Evolutionary conservation across 345 rosid genomes (phyloP).

Genomic region (Brassica carinata): DNA sequence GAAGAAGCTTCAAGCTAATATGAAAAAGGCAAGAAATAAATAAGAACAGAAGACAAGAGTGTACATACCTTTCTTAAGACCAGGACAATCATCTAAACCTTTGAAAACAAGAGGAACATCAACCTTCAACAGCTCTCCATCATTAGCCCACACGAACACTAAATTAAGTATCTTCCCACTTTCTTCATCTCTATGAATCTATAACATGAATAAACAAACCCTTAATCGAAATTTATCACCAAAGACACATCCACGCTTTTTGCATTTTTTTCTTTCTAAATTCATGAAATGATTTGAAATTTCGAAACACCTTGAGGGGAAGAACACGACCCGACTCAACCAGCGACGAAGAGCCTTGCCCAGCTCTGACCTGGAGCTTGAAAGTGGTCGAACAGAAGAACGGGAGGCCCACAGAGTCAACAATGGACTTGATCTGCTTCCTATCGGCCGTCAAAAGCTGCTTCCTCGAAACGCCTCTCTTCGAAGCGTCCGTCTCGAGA

Average conservation of each 20-base stretch:
- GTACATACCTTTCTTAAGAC: slow-evolving; percentile 71
- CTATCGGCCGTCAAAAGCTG: slow-evolving; percentile 66
- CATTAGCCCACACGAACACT: slow-evolving; percentile 91
- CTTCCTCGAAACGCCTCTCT: slow-evolving; percentile 57
- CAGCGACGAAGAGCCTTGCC: slow-evolving; percentile 64
- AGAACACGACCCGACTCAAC: slow-evolving; percentile 79
- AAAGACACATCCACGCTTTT: neutral
- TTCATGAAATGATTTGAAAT: neutral
- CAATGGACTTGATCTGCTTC: slow-evolving; percentile 69
- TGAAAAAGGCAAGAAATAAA: too few relatives aligned
- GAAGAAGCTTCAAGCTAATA: neutral
- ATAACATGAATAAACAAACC: neutral
- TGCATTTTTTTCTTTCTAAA: neutral
- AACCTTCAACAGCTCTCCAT: slow-evolving; percentile 70
- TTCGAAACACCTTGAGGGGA: slow-evolving; percentile 64
- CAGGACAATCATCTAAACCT: slow-evolving; percentile 75
- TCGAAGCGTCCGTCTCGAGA: slow-evolving; percentile 45
- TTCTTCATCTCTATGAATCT: slow-evolving; percentile 85
- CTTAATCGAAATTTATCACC: neutral
- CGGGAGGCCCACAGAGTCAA: slow-evolving; percentile 61
- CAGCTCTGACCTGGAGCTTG: slow-evolving; percentile 77
- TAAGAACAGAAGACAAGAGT: too few relatives aligned
- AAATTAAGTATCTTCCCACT: slow-evolving; percentile 79
- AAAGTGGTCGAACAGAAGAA: slow-evolving; percentile 84
- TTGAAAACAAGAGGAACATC: slow-evolving; percentile 84